Base-by-base conservation (phyloP, 2,329 filamentous ascomycete species). In the Hysterium pulicare region DNA sequence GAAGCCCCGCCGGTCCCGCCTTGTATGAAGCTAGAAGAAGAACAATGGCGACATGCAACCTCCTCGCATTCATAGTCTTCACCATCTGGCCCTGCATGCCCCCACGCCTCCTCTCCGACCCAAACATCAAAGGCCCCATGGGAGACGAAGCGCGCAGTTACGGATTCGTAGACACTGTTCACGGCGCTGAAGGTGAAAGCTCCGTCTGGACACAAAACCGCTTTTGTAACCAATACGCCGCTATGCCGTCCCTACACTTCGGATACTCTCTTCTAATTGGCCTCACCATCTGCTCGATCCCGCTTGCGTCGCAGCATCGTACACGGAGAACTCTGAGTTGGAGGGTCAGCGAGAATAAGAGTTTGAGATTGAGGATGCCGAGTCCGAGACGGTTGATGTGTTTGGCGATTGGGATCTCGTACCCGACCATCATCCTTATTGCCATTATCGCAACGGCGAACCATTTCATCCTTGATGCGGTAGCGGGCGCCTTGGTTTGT, bases 171-270 rank as follows among this genome's bases (percentile, higher is more conserved):
- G 78, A 81, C 50, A 82, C 78, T 0, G 77, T 82, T 11, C 78
- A 81, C 57, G 74, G 76, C 9, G 63, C 64, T 11, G 70, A 72
- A 20, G 81, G 81, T 33, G 78, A 81, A 49, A 80, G 80, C 58
- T 85, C 81, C 49, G 80, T 87, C 1, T 87, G 83, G 83, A 86
- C 83, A 0, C 77, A 82, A 37, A 87, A 87, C 66, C 77, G 74
- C 47, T 87, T 87, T 63, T 87, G 83, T 66, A 87, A 87, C 60
- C 84, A 87, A 65, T 87, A 87, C 62, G 83, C 81, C 75, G 84
- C 84, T 6, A 88, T 88, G 84, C 84, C 84, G 1, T 85, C 81
- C 0, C 73, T 88, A 13, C 84, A 88, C 62, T 88, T 88, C 57
- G 84, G 84, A 3, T 88, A 88, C 68, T 84, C 82, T 3, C 76